Conservation (phyloP, 208 protist genomes). For the Naegleria fowleri region DNA sequence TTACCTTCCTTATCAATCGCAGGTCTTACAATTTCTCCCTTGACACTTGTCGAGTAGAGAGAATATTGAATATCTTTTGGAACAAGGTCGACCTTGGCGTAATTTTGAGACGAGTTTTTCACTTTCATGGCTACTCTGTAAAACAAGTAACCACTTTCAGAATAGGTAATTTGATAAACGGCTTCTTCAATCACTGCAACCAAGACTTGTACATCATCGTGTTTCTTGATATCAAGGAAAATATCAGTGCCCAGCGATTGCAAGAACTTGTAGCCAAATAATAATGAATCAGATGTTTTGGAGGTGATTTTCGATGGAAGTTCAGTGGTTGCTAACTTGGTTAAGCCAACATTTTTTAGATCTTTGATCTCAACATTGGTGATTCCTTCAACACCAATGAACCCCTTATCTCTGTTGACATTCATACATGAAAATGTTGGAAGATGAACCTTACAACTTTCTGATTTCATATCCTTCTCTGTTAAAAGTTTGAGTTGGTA, state of each 20-base stretch:
- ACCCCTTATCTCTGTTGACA: slow-evolving; percentile 1
- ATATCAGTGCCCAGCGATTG: not conserved
- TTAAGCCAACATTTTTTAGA: not conserved
- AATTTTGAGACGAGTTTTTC: not conserved
- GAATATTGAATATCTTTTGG: not conserved
- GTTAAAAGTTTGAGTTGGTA: not conserved
- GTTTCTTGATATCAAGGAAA: not conserved
- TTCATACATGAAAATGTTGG: slow-evolving; percentile 13
- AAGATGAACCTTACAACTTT: not conserved
- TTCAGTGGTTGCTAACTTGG: not conserved
- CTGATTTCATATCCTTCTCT: not conserved
- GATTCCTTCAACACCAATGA: not conserved
- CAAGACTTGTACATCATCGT: not conserved
- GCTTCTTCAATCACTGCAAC: slow-evolving; percentile 20
- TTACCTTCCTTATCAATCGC: not conserved
- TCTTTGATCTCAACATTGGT: not conserved
- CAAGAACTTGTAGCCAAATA: not conserved
- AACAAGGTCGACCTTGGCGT: not conserved
- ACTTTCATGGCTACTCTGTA: slow-evolving; percentile 4
- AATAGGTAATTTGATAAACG: not conserved
- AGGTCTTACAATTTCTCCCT: not conserved
- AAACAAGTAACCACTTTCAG: not conserved
- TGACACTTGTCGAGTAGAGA: not conserved
- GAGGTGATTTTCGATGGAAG: not conserved
- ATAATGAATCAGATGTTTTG: not conserved